Percentiles rank a stretch among this genome's conserved stretches.
These are phyloP conservation scores for Chytriomyces sp. DNA, from an alignment of 192 early-diverging fungal genomes.

Conservation along the genomic window DNA sequence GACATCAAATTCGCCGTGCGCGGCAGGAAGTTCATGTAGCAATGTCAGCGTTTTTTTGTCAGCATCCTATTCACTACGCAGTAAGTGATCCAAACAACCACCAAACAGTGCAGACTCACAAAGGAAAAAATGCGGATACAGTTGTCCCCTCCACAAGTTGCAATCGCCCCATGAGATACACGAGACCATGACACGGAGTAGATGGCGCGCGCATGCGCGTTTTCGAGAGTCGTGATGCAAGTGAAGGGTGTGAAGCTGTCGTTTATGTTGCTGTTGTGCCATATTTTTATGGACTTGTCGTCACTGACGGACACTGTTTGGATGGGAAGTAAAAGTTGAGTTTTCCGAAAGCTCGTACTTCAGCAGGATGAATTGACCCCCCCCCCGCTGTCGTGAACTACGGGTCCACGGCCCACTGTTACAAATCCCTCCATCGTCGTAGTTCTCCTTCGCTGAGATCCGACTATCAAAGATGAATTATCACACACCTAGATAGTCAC, in stretches of 20 bases:
- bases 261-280: constrained; percentile 49
- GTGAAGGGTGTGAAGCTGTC: constrained; percentile 49
- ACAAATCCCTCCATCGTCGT: too few species aligned
- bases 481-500: constrained; percentile 45
- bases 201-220: constrained; percentile 82
- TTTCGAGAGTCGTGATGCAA: constrained; percentile 65
- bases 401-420: too few species aligned
- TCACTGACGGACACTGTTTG: constrained; percentile 78
- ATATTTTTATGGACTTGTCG: constrained; percentile 81
- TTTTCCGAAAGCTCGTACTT: not conserved
- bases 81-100: constrained; percentile 12
- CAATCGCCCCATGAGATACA: constrained; percentile 69
- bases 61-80: not conserved
- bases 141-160: constrained; percentile 86
- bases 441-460: too few species aligned
- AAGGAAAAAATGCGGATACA: constrained; percentile 41
- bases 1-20: constrained; percentile 87
- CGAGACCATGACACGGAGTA: constrained; percentile 93
- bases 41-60: not conserved
- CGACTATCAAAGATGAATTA: too few species aligned
- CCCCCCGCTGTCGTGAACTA: not conserved
- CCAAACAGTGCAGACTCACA: constrained; percentile 46
- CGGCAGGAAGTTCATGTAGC: constrained; percentile 28
- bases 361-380: not conserved
- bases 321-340: too few species aligned